A percentile compares a stretch with the other conserved stretches of the same genome.
Evolutionary conservation across 108 stramenopile species (phyloP).

Genomic region (Epithemia pelagica): DNA sequence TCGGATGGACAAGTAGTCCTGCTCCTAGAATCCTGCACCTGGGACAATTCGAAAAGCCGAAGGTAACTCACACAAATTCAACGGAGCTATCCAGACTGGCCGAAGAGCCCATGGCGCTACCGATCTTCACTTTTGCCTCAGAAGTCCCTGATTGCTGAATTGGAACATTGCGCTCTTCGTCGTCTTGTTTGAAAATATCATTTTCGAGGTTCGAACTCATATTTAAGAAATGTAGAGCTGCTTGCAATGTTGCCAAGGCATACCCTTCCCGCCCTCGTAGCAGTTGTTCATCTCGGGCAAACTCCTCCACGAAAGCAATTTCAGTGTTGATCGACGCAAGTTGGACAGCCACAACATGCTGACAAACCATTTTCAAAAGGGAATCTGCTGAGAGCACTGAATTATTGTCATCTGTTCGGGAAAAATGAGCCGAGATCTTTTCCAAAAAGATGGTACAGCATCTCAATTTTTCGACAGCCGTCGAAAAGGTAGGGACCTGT

Average conservation of each 20-base stretch:
- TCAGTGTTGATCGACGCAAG: conserved; percentile 65
- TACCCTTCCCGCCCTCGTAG: conserved; percentile 82
- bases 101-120: background rate
- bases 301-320: conserved; percentile 81
- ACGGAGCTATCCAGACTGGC: background rate
- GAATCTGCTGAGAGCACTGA: conserved; percentile 55
- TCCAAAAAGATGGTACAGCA: conserved; percentile 69
- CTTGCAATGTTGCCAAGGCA: conserved; percentile 76
- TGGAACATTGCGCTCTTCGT: conserved; percentile 12
- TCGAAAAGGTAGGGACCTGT: conserved; percentile 50
- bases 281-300: conserved; percentile 78
- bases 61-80: background rate
- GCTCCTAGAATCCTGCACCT: too few species aligned
- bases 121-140: background rate
- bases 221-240: conserved; percentile 77
- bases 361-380: conserved; percentile 72
- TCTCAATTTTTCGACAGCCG: conserved; percentile 63
- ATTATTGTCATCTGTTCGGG: conserved; percentile 5
- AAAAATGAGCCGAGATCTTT: conserved; percentile 57
- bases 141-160: background rate
- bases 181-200: conserved; percentile 42
- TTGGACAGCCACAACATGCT: conserved; percentile 64
- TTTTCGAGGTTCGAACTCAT: conserved; percentile 44
- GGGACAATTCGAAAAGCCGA: too few species aligned
- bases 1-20: too few species aligned